phyloP scores from a whole-genome alignment of 208 protist genomes.

The Trichomonas vaginalis region DNA sequence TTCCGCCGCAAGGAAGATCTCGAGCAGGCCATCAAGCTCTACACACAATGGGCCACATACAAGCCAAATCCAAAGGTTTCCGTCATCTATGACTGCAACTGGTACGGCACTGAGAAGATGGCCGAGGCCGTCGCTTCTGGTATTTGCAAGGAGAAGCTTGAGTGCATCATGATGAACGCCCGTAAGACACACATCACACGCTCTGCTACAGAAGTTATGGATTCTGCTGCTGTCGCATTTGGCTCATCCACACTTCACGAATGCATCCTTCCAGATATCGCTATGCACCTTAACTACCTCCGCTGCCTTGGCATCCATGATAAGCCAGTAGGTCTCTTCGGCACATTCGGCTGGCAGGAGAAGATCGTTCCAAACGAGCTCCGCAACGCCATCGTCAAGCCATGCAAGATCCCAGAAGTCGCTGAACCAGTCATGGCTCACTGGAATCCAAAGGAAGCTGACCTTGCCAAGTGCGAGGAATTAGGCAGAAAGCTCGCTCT shows the following conservation, averaged over 20 bases:
- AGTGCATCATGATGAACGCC: background rate
- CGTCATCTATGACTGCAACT: conserved; percentile 4
- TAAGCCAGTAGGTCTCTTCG: background rate
- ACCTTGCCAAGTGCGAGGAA: background rate
- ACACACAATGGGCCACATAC: background rate
- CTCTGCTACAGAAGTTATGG: background rate
- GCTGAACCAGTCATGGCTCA: background rate
- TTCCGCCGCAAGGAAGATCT: background rate
- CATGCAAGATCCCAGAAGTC: background rate
- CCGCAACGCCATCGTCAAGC: background rate
- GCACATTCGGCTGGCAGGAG: background rate
- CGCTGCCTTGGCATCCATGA: background rate
- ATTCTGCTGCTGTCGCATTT: background rate
- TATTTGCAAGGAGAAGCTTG: background rate
- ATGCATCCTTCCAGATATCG: background rate
- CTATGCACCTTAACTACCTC: background rate
- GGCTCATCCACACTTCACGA: background rate
- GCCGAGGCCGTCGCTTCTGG: background rate
- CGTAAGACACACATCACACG: background rate
- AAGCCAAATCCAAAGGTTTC: background rate
- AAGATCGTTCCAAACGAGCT: background rate
- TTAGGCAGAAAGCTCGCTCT: background rate
- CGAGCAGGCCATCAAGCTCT: background rate
- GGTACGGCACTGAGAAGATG: background rate
- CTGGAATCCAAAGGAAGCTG: background rate